Percentiles rank a stretch among this genome's conserved stretches.
phyloP scores from a whole-genome alignment of 2,329 filamentous ascomycete species.

The Chaetothyriales sp. region DNA sequence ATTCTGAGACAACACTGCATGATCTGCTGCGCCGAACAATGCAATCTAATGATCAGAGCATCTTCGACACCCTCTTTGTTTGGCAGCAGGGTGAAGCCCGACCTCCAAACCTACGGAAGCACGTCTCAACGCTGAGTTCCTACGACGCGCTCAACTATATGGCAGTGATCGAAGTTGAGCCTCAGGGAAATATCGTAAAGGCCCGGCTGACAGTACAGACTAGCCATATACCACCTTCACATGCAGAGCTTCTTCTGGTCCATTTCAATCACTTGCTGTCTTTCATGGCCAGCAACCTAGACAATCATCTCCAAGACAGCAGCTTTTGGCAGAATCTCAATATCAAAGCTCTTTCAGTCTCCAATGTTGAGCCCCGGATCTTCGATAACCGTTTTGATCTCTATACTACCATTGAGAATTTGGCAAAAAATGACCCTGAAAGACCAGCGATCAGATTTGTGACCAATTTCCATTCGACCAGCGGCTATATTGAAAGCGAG shows the following conservation, averaged over 20 bases:
- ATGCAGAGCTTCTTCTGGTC: constrained; percentile 41
- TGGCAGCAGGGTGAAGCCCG: constrained; percentile 60
- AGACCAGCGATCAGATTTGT: constrained; percentile 52
- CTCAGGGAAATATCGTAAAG: constrained; percentile 33
- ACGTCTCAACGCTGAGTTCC: constrained; percentile 43
- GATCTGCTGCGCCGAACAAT: constrained; percentile 43
- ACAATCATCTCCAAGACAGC: constrained; percentile 14
- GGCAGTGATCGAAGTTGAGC: constrained; percentile 62
- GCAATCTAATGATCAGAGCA: constrained; percentile 22
- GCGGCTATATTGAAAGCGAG: constrained; percentile 20
- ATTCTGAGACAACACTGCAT: constrained; percentile 48
- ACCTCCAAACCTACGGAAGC: constrained; percentile 21
- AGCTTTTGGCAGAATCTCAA: constrained; percentile 11
- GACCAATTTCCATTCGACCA: constrained; percentile 28
- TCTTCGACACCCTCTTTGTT: constrained; percentile 69
- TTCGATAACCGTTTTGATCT: constrained; percentile 31
- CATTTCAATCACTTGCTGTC: constrained; percentile 46
- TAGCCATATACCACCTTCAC: constrained; percentile 37
- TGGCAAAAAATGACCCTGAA: constrained; percentile 35
- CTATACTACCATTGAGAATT: constrained; percentile 39
- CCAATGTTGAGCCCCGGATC: constrained; percentile 29
- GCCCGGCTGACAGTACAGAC: constrained; percentile 41
- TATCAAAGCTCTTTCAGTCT: constrained; percentile 31
- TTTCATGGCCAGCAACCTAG: constrained; percentile 27
- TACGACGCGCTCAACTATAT: constrained; percentile 62